Percentiles rank a stretch among this genome's conserved stretches.
Conservation (phyloP, 306 rosid genomes). For the Prunus armeniaca region DNA sequence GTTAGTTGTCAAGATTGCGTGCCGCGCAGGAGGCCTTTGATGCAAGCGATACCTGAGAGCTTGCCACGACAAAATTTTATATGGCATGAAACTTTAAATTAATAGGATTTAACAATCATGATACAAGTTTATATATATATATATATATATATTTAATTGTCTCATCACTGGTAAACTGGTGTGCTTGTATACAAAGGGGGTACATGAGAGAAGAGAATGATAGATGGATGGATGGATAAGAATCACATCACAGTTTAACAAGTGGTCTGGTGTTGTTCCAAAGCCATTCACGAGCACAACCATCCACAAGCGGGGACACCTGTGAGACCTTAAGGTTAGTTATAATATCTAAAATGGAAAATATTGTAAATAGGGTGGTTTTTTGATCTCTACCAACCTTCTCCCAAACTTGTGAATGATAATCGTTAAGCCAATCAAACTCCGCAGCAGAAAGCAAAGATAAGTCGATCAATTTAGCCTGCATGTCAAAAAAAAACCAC, state of each 20-base stretch:
- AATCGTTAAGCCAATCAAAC: conserved; percentile 73
- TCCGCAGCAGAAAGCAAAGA: conserved; percentile 72
- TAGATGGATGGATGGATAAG: neutral
- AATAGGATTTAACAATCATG: no score
- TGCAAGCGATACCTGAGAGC: no score
- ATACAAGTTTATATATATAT: neutral
- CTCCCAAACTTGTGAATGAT: conserved; percentile 89
- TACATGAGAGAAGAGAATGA: neutral
- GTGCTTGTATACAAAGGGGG: neutral
- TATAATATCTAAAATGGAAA: neutral
- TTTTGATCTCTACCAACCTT: conserved; percentile 48
- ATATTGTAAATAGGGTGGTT: neutral
- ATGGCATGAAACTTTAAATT: no score
- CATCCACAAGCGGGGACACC: conserved; percentile 86
- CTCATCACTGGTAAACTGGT: neutral
- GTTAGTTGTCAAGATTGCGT: no score
- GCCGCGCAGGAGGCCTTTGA: no score
- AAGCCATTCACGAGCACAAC: conserved; percentile 77
- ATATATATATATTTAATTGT: no score
- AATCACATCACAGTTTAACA: conserved; percentile 30
- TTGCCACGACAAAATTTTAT: no score
- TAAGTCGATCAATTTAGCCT: conserved; percentile 76
- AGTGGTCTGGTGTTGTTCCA: conserved; percentile 78
- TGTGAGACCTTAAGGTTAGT: conserved; percentile 31
- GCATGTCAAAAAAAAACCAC: conserved; percentile 35